Evolutionary conservation across 345 rosid genomes (phyloP).

Genomic region (Eucalyptus sp.): DNA sequence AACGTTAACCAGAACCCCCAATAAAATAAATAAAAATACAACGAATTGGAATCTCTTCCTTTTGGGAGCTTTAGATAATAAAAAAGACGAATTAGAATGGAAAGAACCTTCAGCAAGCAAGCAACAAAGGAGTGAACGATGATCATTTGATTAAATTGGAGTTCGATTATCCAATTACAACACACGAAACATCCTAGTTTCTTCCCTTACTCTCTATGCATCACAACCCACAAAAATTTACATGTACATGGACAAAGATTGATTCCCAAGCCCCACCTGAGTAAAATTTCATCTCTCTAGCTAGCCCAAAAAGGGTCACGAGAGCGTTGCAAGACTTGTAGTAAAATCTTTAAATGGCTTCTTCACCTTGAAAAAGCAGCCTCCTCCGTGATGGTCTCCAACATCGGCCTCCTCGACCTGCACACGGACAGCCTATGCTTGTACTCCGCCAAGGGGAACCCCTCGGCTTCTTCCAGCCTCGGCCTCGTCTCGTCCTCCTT

Average conservation of each 20-base stretch:
- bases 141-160: not conserved
- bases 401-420: constrained; percentile 41
- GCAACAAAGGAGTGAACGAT: not conserved
- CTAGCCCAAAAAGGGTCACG: not conserved
- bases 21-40: not conserved
- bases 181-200: not conserved
- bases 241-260: not conserved
- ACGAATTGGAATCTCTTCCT: not conserved
- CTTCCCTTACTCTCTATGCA: not conserved
- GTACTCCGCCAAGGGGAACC: constrained; percentile 13
- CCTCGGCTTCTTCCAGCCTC: constrained; percentile 20
- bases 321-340: not conserved
- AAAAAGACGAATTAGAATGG: not conserved
- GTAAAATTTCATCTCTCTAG: not conserved
- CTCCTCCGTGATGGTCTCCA: constrained; percentile 58
- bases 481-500: not conserved
- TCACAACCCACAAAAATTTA: not conserved
- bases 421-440: constrained; percentile 19
- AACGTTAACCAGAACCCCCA: not conserved
- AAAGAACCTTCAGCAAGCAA: not conserved
- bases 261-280: not conserved
- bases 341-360: not conserved
- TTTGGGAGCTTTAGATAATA: not conserved
- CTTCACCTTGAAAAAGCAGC: constrained; percentile 11
- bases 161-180: not conserved